Evolutionary conservation across 192 early-diverging fungal species (phyloP).

Genomic region (Endogone sp.): DNA sequence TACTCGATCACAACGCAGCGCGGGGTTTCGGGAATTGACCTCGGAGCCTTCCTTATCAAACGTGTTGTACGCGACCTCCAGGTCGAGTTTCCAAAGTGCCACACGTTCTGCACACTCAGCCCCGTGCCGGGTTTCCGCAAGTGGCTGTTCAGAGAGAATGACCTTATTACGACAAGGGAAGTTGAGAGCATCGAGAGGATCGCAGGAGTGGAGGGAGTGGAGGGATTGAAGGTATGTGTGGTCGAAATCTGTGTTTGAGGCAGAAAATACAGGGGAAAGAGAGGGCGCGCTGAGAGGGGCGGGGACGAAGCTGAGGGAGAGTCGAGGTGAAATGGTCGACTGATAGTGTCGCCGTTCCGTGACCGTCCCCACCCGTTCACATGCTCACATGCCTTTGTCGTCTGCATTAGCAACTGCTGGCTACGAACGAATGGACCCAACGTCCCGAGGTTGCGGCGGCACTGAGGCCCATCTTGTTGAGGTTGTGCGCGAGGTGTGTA

Average conservation of each 20-base stretch:
- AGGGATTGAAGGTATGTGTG: no score
- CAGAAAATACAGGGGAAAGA: no score
- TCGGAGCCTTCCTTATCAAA: conserved; percentile 91
- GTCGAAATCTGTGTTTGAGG: no score
- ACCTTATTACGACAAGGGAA: conserved; percentile 12
- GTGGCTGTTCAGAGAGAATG: conserved; percentile 57
- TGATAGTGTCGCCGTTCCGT: no score
- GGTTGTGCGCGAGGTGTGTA: conserved; percentile 57
- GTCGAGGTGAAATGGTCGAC: no score
- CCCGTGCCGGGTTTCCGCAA: conserved; percentile 85
- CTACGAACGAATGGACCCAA: background rate
- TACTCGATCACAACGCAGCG: conserved; percentile 93
- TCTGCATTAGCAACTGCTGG: no score
- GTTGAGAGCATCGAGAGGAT: no score
- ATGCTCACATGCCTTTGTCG: no score
- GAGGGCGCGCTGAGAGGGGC: no score
- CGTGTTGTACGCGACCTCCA: conserved; percentile 81
- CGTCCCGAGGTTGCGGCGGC: background rate
- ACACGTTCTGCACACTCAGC: conserved; percentile 84
- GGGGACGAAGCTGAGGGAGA: no score
- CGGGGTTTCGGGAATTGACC: conserved; percentile 81
- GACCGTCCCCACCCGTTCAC: no score
- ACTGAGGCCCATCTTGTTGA: conserved; percentile 54
- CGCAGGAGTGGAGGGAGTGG: no score
- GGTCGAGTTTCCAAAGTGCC: conserved; percentile 60